A percentile compares a stretch with the other conserved stretches of the same genome.
Evolutionary conservation across 495 filamentous ascomycete genomes (phyloP).

Genomic region (Penicillium ucsense): DNA sequence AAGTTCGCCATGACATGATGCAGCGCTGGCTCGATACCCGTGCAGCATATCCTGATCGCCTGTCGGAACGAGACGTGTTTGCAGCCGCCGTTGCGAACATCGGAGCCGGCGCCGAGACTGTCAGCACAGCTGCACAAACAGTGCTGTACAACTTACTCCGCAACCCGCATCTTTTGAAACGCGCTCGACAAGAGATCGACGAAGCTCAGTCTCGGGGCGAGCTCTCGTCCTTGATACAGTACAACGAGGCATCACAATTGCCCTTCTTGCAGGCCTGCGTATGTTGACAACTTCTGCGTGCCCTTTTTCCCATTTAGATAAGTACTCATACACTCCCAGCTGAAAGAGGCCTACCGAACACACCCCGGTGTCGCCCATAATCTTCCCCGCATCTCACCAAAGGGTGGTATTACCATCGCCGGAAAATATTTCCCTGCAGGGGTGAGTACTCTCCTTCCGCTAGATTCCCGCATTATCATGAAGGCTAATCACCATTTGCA

Average conservation of each 20-base stretch:
- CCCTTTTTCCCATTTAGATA: not conserved
- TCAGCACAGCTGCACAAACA: conserved; percentile 27
- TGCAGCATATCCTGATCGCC: conserved; percentile 26
- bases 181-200: conserved; percentile 28
- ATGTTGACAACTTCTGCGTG: not conserved
- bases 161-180: conserved; percentile 20
- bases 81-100: conserved; percentile 27
- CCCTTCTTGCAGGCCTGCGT: conserved; percentile 31
- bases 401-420: conserved; percentile 18
- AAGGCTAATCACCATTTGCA: conserved; percentile 4
- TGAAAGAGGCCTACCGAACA: conserved; percentile 46
- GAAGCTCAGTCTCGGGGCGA: conserved; percentile 14
- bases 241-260: conserved; percentile 19
- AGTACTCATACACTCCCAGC: conserved; percentile 11
- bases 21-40: conserved; percentile 32
- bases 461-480: not conserved
- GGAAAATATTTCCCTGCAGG: conserved; percentile 28
- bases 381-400: conserved; percentile 22
- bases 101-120: conserved; percentile 38
- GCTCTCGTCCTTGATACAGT: conserved; percentile 16
- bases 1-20: conserved; percentile 33
- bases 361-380: conserved; percentile 15
- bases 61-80: conserved; percentile 31
- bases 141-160: conserved; percentile 28
- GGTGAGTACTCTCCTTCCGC: conserved; percentile 6